phyloP scores from a whole-genome alignment of 768 basidiomycete genomes.

The Tephrocybe sp. region DNA sequence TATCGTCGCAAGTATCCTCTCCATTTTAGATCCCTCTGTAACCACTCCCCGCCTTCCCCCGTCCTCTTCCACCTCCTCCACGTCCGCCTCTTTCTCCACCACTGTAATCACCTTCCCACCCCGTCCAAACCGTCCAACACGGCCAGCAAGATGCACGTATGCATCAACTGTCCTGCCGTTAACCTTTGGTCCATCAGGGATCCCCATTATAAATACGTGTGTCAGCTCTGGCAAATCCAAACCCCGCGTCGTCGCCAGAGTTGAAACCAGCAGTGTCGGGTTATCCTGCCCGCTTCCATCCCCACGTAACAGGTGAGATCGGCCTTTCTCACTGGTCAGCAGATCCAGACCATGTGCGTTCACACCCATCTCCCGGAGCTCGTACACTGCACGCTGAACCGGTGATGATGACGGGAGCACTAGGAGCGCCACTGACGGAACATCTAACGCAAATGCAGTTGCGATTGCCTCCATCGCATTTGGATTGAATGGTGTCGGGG shows the following conservation, averaged over 20 bases:
- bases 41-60: constrained; percentile 11
- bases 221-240: constrained; percentile 69
- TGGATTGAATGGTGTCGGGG: constrained; percentile 54
- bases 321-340: constrained; percentile 39
- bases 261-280: constrained; percentile 67
- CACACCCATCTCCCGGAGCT: constrained; percentile 64
- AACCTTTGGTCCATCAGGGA: constrained; percentile 45
- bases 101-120: constrained; percentile 68
- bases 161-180: constrained; percentile 48
- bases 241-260: constrained; percentile 69
- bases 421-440: constrained; percentile 65
- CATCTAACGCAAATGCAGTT: constrained; percentile 69
- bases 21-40: constrained; percentile 40
- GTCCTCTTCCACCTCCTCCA: constrained; percentile 17
- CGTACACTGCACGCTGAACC: constrained; percentile 62
- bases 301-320: constrained; percentile 40
- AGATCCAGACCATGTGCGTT: constrained; percentile 66
- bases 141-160: constrained; percentile 72
- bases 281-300: constrained; percentile 38
- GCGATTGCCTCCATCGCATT: constrained; percentile 68
- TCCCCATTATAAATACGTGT: constrained; percentile 74
- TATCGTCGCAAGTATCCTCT: constrained; percentile 43
- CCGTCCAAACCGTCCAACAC: constrained; percentile 72
- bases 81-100: constrained; percentile 40
- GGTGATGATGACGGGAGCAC: constrained; percentile 64